Evolutionary conservation across 1,284 basidiomycete genomes (phyloP), one percentile per base, ranked within the genome.

Genomic region (Malassezia equina): DNA sequence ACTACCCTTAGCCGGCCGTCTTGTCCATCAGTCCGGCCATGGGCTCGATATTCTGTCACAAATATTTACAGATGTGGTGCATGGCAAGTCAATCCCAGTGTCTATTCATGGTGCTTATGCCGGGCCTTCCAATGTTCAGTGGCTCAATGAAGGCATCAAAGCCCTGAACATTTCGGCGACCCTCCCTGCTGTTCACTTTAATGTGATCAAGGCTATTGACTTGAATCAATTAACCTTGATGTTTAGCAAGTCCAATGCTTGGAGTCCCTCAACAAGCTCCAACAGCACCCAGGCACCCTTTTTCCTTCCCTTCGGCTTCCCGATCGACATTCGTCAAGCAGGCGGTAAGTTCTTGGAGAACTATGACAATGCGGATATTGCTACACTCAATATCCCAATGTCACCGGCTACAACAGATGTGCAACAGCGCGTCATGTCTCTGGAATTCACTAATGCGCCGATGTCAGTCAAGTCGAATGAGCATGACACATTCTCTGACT

Each of bases 61-160:
- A 17, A 78, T 87, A 36, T 87, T 87, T 76, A 86, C 85, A 55
- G 81, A 80, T 55, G 86, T 85, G 65, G 79, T 87, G 1, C 84
- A 84, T 48, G 84, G 84, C 4, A 73, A 81, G 63, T 79, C 83
- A 61, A 84, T 82, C 50, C 72, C 80, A 47, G 78, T 88, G 17
- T 67, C 77, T 23, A 83, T 87, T 23, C 78, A 80, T 33, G 85
- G 86, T 36, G 78, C 80, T 39, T 80, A 79, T 56, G 85, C 83
- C 5, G 84, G 84, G 13, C 79, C 84, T 0, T 77, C 78, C 52
- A 80, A 81, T 63, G 71, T 84, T 13, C 80, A 80, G 1, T 88
- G 86, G 85, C 77, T 88, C 24, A 86, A 86, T 68, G 80, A 84
- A 44, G 86, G 81, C 27, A 86, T 88, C 71, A 82, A 83, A 75